These are phyloP conservation scores for Pycnococcus provasolii DNA, from an alignment of 139 green algal species.

Conservation along the genomic window DNA sequence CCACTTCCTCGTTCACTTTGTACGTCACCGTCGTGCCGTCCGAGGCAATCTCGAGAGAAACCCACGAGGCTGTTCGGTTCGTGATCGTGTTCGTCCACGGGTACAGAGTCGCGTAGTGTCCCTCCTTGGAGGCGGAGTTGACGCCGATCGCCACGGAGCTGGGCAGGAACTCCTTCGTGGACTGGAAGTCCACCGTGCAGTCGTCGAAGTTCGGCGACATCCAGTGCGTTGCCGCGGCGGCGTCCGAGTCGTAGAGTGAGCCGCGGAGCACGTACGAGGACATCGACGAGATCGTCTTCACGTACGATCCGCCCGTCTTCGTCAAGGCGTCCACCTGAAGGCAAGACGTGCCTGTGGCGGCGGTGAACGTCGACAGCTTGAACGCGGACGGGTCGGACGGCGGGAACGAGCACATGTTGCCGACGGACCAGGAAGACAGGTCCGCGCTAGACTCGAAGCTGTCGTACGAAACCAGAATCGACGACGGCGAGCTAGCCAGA, in stretches of 20 bases:
- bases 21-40: slow-evolving; percentile 1
- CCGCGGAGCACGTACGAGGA: slow-evolving; percentile 6
- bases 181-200: neutral
- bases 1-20: neutral
- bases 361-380: slow-evolving; percentile 2
- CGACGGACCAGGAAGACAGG: neutral
- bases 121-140: slow-evolving; percentile 1
- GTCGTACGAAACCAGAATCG: slow-evolving; percentile 4
- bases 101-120: slow-evolving; percentile 4
- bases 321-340: slow-evolving; percentile 15
- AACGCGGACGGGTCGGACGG: slow-evolving; percentile 10
- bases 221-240: slow-evolving; percentile 11
- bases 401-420: slow-evolving; percentile 12
- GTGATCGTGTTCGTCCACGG: neutral
- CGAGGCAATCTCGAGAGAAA: slow-evolving; percentile 10
- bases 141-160: neutral
- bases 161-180: neutral
- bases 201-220: slow-evolving; percentile 25
- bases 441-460: slow-evolving; percentile 5
- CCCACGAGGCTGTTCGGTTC: slow-evolving; percentile 9
- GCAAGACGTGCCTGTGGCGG: neutral
- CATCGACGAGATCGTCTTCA: slow-evolving; percentile 4
- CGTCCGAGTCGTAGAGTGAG: slow-evolving; percentile 19
- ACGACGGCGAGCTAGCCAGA: neutral
- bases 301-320: slow-evolving; percentile 1